Conservation (phyloP, 2,329 filamentous ascomycete species). For the Stagonosporopsis rhizophila region DNA sequence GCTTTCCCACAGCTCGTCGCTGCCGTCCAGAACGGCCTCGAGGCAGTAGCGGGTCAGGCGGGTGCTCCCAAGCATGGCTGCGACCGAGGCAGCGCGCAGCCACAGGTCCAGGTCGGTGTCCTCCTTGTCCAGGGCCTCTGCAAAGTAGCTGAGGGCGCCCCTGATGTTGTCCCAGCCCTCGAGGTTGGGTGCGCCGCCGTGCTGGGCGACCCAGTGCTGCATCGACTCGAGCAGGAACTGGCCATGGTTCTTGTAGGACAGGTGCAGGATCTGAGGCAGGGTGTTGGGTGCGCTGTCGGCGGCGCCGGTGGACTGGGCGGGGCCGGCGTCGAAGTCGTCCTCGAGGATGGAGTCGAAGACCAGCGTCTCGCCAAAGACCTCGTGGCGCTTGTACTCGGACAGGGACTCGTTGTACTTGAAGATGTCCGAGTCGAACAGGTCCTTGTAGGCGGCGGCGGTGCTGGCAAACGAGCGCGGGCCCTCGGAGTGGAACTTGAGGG, state of each 20-base stretch:
- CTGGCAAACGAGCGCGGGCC: conserved; percentile 77
- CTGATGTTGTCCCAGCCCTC: conserved; percentile 33
- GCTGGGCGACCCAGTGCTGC: conserved; percentile 57
- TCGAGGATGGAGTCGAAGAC: conserved; percentile 53
- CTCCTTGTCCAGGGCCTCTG: conserved; percentile 69
- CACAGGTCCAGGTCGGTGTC: conserved; percentile 70
- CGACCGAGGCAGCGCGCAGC: conserved; percentile 66
- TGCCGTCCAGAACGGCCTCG: conserved; percentile 68
- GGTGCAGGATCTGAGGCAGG: conserved; percentile 85
- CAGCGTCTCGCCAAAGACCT: conserved; percentile 55
- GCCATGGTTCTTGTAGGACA: conserved; percentile 94
- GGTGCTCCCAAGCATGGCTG: conserved; percentile 63
- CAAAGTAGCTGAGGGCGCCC: conserved; percentile 60
- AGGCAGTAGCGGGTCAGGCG: conserved; percentile 67
- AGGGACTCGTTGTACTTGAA: conserved; percentile 89
- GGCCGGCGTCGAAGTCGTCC: conserved; percentile 49
- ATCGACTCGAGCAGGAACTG: conserved; percentile 86
- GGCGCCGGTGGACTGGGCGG: conserved; percentile 61
- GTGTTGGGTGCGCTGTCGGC: conserved; percentile 80
- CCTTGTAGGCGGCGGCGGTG: conserved; percentile 81
- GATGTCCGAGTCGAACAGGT: conserved; percentile 89
- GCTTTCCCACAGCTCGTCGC: conserved; percentile 63
- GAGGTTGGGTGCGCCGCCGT: conserved; percentile 46
- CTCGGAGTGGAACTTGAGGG: conserved; percentile 89
- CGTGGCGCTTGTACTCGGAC: conserved; percentile 81